A percentile compares a stretch with the other conserved stretches of the same genome.
These are phyloP conservation scores for Pseudovirgaria hyperparasitica DNA, from an alignment of 2,329 filamentous ascomycete species.

Conservation along the genomic window DNA sequence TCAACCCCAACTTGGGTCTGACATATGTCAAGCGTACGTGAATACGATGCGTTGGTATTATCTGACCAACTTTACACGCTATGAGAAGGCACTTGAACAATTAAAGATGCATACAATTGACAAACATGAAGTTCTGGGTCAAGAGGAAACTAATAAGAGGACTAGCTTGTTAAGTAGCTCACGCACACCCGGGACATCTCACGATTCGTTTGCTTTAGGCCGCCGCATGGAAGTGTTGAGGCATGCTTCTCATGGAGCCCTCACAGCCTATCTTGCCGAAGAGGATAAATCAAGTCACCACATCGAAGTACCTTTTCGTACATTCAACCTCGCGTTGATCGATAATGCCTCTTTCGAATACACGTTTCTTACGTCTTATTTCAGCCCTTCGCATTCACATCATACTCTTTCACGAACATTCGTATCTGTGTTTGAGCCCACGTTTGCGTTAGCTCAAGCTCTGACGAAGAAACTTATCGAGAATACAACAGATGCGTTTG, in stretches of 20 bases:
- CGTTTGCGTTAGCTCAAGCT: slow-evolving; percentile 68
- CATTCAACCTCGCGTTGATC: slow-evolving; percentile 86
- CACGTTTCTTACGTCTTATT: slow-evolving; percentile 83
- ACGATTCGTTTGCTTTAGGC: slow-evolving; percentile 83
- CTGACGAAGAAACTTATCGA: slow-evolving; percentile 67
- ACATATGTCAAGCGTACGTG: slow-evolving; percentile 87
- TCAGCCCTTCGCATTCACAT: slow-evolving; percentile 63
- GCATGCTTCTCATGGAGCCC: slow-evolving; percentile 57
- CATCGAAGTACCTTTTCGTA: slow-evolving; percentile 79
- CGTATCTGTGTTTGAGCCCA: slow-evolving; percentile 76
- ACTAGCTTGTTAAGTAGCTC: slow-evolving; percentile 24
- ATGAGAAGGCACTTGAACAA: slow-evolving; percentile 71
- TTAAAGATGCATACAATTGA: slow-evolving; percentile 74
- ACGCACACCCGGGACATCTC: slow-evolving; percentile 41
- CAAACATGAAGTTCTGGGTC: slow-evolving; percentile 69
- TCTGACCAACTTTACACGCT: slow-evolving; percentile 76
- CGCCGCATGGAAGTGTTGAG: slow-evolving; percentile 73
- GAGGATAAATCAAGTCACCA: slow-evolving; percentile 80
- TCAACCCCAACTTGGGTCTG: slow-evolving; percentile 70
- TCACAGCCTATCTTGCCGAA: slow-evolving; percentile 82
- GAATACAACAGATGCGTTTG: slow-evolving; percentile 70
- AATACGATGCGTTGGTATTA: slow-evolving; percentile 99
- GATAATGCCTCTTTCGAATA: slow-evolving; percentile 95
- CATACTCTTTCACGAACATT: slow-evolving; percentile 73
- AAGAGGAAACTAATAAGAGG: slow-evolving; percentile 60